These are phyloP conservation scores for Oryza australiensis DNA, from an alignment of 176 grass and related monocot genomes.

Conservation along the genomic window DNA sequence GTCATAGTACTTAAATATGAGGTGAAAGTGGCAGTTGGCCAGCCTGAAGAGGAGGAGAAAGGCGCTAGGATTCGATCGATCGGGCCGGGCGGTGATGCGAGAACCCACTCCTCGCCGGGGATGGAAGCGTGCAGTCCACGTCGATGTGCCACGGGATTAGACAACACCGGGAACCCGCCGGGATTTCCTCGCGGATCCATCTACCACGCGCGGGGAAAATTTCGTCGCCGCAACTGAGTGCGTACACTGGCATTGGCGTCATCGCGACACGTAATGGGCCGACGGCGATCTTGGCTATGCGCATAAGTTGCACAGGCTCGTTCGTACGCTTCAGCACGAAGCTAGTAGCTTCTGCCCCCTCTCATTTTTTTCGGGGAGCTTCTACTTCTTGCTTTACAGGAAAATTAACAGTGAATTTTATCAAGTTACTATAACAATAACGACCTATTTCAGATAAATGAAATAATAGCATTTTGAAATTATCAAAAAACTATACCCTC, in stretches of 20 bases:
- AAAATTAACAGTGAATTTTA: too few species aligned
- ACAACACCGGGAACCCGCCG: slow-evolving; percentile 29
- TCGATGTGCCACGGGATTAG: slow-evolving; percentile 36
- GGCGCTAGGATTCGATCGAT: background rate
- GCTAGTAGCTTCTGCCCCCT: too few species aligned
- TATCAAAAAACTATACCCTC: too few species aligned
- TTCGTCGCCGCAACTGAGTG: background rate
- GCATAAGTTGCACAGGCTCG: background rate
- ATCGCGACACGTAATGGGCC: background rate
- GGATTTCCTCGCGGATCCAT: slow-evolving; percentile 38
- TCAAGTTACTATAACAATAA: too few species aligned
- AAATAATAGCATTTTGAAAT: too few species aligned
- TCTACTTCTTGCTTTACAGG: too few species aligned
- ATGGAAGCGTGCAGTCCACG: slow-evolving; percentile 56
- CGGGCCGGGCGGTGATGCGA: slow-evolving; percentile 18
- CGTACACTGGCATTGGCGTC: background rate
- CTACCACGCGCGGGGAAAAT: slow-evolving; percentile 13
- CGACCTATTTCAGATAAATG: too few species aligned
- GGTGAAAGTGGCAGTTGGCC: slow-evolving; percentile 50
- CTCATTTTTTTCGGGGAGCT: too few species aligned
- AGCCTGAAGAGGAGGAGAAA: slow-evolving; percentile 7
- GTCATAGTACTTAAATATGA: background rate
- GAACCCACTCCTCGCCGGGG: slow-evolving; percentile 37
- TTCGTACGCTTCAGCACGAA: too few species aligned
- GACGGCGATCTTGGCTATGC: background rate